Evolutionary conservation across 1,284 basidiomycete genomes (phyloP).

Genomic region (Austropuccinia psidii): DNA sequence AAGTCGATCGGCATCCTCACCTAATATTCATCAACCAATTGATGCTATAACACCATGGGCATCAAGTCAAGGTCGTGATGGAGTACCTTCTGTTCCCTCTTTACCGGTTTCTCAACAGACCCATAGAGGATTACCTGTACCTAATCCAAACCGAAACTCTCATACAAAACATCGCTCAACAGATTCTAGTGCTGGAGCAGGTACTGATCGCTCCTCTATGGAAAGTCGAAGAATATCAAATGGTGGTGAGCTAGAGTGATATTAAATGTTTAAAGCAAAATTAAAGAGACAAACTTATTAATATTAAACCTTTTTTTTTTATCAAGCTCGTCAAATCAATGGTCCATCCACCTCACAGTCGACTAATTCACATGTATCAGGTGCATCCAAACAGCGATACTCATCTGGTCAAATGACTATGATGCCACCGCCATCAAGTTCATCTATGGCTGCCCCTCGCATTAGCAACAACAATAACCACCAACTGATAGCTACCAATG

Average conservation of each 20-base stretch:
- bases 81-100: conserved; percentile 6
- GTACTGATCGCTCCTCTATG: conserved; percentile 22
- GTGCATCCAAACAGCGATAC: not conserved
- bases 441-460: conserved; percentile 1
- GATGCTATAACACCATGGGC: not conserved
- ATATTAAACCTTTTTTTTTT: no score
- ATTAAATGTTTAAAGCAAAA: no score
- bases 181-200: not conserved
- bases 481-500: conserved; percentile 1
- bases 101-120: not conserved
- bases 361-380: no score
- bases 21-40: conserved; percentile 50
- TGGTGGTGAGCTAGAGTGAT: no score
- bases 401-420: not conserved
- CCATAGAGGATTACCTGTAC: not conserved
- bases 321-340: no score
- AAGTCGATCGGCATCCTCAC: conserved; percentile 50
- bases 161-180: conserved; percentile 19
- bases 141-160: not conserved
- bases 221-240: conserved; percentile 10
- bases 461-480: not conserved
- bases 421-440: not conserved
- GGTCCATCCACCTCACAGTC: no score
- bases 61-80: not conserved
- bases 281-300: no score